Base-by-base conservation (phyloP, 768 basidiomycete species). In the Boletus vinaceobasis region DNA sequence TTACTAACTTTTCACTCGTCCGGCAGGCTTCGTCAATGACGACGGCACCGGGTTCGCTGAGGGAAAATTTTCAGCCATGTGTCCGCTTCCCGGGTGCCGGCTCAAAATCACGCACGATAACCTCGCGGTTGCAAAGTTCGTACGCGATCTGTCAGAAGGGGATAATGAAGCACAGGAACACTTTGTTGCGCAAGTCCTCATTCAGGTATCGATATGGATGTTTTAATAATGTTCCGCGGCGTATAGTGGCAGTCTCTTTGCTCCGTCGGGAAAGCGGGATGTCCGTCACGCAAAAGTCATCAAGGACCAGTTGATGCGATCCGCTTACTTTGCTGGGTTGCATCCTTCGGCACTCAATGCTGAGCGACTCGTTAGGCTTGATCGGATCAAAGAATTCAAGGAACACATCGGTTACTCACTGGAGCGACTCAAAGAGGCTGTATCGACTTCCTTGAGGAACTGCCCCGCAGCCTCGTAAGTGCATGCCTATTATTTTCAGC, bases 41-140 rank as follows among this genome's bases (percentile, higher is more conserved):
- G 56, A 64, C 0, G 78, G 76, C 1, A 75, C 73, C 1, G 83
- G 83, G 0, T 84, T 82, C 49, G 62, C 77, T 0, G 80, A 83
- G 56, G 65, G 60, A 21, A 65, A 62, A 0, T 84, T 84, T 53
- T 60, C 33, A 5, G 46, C 59, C 1, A 23, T 31, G 38, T 84
- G 83, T 56, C 68, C 68, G 13, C 60, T 71, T 32, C 66, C 70
- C 6, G 56, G 58, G 1, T 84, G 83, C 58, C 51, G 52, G 13
- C 66, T 74, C 27, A 61, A 56, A 4, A 75, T 85, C 26, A 79
- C 72, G 1, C 75, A 74, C 39, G 70, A 74, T 19, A 69, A 59
- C 11, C 70, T 82, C 3, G 77, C 70, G 1, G 65, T 77, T 2
- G 65, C 72, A 36, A 81, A 79, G 55, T 72, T 81, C 23, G 74